Evolutionary conservation across 345 rosid species (phyloP), one percentile per base, ranked within the genome.

Genomic region (Eucalyptus pumila): DNA sequence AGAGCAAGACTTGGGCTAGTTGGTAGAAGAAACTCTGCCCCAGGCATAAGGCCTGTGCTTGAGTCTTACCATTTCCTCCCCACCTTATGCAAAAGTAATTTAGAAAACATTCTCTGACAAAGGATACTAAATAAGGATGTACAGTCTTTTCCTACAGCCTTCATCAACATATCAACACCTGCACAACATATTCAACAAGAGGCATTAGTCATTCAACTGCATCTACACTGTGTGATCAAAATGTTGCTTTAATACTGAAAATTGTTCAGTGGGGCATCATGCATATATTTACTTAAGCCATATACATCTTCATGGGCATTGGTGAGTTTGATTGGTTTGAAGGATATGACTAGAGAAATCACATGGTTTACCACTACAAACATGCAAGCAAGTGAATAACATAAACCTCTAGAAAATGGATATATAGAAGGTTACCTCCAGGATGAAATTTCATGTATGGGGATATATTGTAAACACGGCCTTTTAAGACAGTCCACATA

Each of bases 381-480:
- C 45, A 37, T 65, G 8, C 76, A 65, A 65, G 40, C 76, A n/a
- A n/a, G 40, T 8, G 86, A 47, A 47, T 42, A 85, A 85, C 16
- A 44, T 85, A 50, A 50, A 85, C 23, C 52, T 14, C 58, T 54
- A 50, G 27, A 48, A 30, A 86, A 86, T n/a, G 26, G 87, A 50
- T 9, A 37, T 17, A 76, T 8, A 9, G 34, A 30, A 81, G 37
- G 89, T 87, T 65, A 87, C 86, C 58, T n/a, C 88, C 48, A 86
- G 99, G 99, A 93, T 96, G 99, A 90, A 97, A 98, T 86, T 96
- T 98, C 99, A 96, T 94, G 90, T 95, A 97, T 47, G 99, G 99
- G 9, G 96, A 89, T 90, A 98, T 89, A 95, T 98, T 96, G 91
- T 98, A 97, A 4, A 95, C 99, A 5, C 93, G 95, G 26, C 99